These are phyloP conservation scores for Verruconis gallopava DNA, from an alignment of 2,329 filamentous ascomycete species.

Conservation along the genomic window DNA sequence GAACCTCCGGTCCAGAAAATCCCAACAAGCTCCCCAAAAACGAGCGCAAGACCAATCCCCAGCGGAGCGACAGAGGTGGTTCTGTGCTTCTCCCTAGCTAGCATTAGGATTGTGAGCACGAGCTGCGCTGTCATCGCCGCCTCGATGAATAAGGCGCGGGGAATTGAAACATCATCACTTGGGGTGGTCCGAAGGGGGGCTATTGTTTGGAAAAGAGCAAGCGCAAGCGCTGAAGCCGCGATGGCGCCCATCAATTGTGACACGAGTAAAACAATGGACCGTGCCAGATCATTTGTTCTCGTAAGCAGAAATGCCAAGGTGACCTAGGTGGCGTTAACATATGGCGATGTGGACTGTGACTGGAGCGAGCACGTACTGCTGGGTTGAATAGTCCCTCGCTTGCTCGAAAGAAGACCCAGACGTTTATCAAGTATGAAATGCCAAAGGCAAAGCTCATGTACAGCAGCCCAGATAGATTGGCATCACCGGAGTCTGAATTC, in stretches of 20 bases:
- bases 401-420: constrained; percentile 28
- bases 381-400: constrained; percentile 28
- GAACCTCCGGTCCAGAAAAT: constrained; percentile 32
- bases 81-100: constrained; percentile 31
- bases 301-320: constrained; percentile 10
- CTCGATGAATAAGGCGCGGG: constrained; percentile 26
- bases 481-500: constrained; percentile 15
- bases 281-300: constrained; percentile 4
- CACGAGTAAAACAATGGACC: constrained; percentile 9
- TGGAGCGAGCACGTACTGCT: constrained; percentile 12
- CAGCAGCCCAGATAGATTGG: constrained; percentile 19
- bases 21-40: constrained; percentile 42
- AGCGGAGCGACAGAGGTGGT: constrained; percentile 28
- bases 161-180: constrained; percentile 18
- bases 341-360: neutral
- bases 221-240: constrained; percentile 21
- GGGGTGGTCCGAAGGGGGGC: constrained; percentile 25
- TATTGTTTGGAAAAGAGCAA: constrained; percentile 22
- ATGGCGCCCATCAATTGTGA: constrained; percentile 18
- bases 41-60: constrained; percentile 42
- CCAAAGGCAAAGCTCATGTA: constrained; percentile 26
- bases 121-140: constrained; percentile 25
- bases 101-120: constrained; percentile 30
- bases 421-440: constrained; percentile 26
- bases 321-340: constrained; percentile 2